These are phyloP conservation scores for Chaetomiaceae sp. DNA, from an alignment of 2,329 filamentous ascomycete species.

Conservation along the genomic window DNA sequence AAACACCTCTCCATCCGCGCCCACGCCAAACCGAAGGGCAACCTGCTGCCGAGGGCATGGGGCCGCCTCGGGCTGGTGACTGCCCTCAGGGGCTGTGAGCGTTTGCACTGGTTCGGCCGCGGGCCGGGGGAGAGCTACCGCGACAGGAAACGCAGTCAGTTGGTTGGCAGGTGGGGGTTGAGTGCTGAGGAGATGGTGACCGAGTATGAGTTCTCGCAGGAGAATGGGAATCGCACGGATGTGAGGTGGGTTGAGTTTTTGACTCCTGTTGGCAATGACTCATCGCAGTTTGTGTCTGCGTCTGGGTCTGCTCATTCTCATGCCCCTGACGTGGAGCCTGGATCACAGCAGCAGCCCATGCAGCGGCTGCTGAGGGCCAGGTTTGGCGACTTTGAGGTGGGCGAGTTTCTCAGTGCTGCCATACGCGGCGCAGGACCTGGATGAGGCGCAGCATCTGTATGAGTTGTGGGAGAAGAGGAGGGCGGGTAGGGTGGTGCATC, in stretches of 20 bases:
- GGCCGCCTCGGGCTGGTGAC: constrained; percentile 60
- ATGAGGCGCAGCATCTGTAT: constrained; percentile 54
- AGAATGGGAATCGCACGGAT: constrained; percentile 61
- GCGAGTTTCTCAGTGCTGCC: constrained; percentile 54
- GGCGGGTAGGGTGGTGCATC: constrained; percentile 50
- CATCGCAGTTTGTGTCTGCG: too few relatives aligned
- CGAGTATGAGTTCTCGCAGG: constrained; percentile 65
- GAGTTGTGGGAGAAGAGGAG: constrained; percentile 49
- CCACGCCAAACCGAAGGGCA: constrained; percentile 44
- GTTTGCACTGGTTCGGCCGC: constrained; percentile 60
- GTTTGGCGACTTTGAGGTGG: constrained; percentile 43
- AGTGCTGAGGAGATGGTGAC: constrained; percentile 50
- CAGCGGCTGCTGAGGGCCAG: constrained; percentile 38
- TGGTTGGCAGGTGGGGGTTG: constrained; percentile 49
- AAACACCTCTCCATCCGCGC: constrained; percentile 47
- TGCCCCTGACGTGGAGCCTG: too few relatives aligned
- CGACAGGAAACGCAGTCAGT: constrained; percentile 61
- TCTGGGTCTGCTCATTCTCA: too few relatives aligned
- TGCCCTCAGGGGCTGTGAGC: constrained; percentile 36
- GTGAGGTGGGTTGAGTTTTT: constrained; percentile 54
- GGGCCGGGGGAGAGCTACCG: constrained; percentile 63
- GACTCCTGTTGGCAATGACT: neutral
- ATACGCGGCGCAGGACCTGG: constrained; percentile 51
- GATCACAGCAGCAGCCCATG: neutral
- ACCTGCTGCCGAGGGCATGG: constrained; percentile 51